Conservation (phyloP, 2,329 filamentous ascomycete genomes). For the Nigrospora sphaerica region DNA sequence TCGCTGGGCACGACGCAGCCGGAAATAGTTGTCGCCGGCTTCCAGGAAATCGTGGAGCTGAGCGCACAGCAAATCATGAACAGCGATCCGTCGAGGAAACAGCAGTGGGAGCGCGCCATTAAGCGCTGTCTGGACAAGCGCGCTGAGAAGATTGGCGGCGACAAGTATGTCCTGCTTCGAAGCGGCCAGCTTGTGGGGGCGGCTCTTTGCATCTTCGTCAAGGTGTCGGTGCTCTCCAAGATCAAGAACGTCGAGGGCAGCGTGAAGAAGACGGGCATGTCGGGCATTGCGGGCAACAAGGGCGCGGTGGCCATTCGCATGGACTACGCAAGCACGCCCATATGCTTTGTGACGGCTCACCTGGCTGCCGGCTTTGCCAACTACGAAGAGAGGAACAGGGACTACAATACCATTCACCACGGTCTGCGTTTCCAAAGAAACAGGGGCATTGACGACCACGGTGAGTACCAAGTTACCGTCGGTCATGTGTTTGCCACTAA, state of each 20-base stretch:
- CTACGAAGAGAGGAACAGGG: slow-evolving; percentile 90
- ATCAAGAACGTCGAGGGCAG: slow-evolving; percentile 97
- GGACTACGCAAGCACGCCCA: slow-evolving; percentile 84
- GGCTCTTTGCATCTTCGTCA: slow-evolving; percentile 86
- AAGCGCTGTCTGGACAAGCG: slow-evolving; percentile 68
- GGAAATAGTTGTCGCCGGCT: slow-evolving; percentile 83
- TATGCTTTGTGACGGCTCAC: slow-evolving; percentile 96
- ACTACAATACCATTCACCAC: slow-evolving; percentile 82
- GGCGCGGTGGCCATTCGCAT: slow-evolving; percentile 94
- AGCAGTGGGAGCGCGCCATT: slow-evolving; percentile 81
- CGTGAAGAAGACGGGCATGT: slow-evolving; percentile 90
- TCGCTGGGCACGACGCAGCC: slow-evolving; percentile 56
- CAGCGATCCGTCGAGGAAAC: slow-evolving; percentile 80
- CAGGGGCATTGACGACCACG: slow-evolving; percentile 84
- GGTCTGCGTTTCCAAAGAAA: slow-evolving; percentile 89
- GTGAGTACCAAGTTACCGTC: slow-evolving; percentile 26
- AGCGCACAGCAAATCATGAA: slow-evolving; percentile 99
- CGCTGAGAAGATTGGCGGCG: slow-evolving; percentile 55
- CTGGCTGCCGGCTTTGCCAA: slow-evolving; percentile 93
- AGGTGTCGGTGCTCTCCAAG: slow-evolving; percentile 63
- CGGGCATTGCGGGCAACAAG: slow-evolving; percentile 96
- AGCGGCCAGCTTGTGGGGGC: slow-evolving; percentile 94
- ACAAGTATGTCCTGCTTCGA: slow-evolving; percentile 81
- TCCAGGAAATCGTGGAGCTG: slow-evolving; percentile 97
- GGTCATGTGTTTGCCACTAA: neutral